A percentile compares a stretch with the other conserved stretches of the same genome.
These are phyloP conservation scores for Saturnispora mendoncae DNA, from an alignment of 805 yeast species.

Conservation along the genomic window DNA sequence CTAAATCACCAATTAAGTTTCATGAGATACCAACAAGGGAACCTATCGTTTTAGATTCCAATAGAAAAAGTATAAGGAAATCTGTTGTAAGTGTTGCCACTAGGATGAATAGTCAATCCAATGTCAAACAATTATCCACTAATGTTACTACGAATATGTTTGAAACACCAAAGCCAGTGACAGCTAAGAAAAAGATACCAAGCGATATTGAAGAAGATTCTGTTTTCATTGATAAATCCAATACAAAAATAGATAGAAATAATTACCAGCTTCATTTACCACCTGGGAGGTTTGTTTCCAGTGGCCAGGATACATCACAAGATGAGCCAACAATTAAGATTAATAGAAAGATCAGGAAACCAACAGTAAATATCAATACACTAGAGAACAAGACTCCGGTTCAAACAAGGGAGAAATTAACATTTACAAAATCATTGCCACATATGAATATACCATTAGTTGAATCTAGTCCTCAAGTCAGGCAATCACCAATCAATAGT, in stretches of 20 bases:
- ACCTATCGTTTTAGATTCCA: slow-evolving; percentile 25
- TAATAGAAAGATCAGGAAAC: slow-evolving; percentile 13
- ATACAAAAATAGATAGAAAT: not conserved
- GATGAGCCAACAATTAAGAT: slow-evolving; percentile 27
- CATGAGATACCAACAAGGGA: slow-evolving; percentile 28
- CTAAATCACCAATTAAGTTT: slow-evolving; percentile 27
- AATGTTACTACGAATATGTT: not conserved
- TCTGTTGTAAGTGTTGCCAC: slow-evolving; percentile 9
- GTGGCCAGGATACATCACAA: slow-evolving; percentile 2
- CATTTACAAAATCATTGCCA: not conserved
- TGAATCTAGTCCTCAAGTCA: slow-evolving; percentile 2
- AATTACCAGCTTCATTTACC: slow-evolving; percentile 18
- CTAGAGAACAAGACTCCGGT: not conserved
- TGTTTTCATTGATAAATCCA: slow-evolving; percentile 17
- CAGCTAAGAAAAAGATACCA: not conserved
- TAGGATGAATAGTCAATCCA: not conserved
- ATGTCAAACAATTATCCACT: not conserved
- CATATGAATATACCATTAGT: slow-evolving; percentile 1
- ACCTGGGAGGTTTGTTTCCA: slow-evolving; percentile 10
- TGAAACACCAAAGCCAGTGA: slow-evolving; percentile 5
- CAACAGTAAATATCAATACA: not conserved
- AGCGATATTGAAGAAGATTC: slow-evolving; percentile 10
- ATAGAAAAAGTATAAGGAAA: slow-evolving; percentile 21
- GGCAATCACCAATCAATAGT: slow-evolving; percentile 9
- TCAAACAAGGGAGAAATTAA: not conserved